Base-by-base conservation (phyloP, 805 yeast genomes). In the Candida tammaniensis region DNA sequence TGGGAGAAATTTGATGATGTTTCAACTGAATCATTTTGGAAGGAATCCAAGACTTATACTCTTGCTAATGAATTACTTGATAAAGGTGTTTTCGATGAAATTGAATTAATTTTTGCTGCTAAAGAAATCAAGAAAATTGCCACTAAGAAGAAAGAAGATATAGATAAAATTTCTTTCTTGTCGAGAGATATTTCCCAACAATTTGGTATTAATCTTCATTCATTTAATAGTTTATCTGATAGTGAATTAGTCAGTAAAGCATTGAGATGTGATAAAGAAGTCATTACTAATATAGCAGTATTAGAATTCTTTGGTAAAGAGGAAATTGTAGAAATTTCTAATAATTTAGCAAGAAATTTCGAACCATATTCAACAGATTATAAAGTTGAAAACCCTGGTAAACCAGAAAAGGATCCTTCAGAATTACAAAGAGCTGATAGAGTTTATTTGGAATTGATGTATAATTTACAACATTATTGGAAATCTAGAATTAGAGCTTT, bases 121-220 rank as follows among this genome's bases (percentile, higher is more conserved):
- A 74, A 70, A 46, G 80, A 76, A 46, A 60, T 56, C 51, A 55
- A 57, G 50, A 70, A 61, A 37, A 65, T 61, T 51, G 73, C 68
- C 7, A 61, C 68, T 1, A 61, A 65, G 39, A 63, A 58, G 46
- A 62, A 61, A 34, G 68, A 58, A 21, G 74, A 68, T 18, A 55
- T 60, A 17, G 71, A 72, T 36, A 72, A 75, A 46, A 49, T 76
- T 3, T 51, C 80, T 0, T 78, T 82, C 46, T 63, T 84, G 44
- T 70, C 89, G 0, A 67, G 88, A 41, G 93, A 84, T 43, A 50
- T 81, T 13, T 80, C 86, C 2, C 93, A 84, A 48, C 89, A 83
- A 50, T 82, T 84, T 58, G 87, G 87, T 25, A 84, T 84, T 47
- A 84, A 84, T 49, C 64, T 84, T 36, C 89, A 84, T 48, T 67